These are phyloP conservation scores for Xylaria digitata DNA, from an alignment of 2,329 filamentous ascomycete species.

Conservation along the genomic window DNA sequence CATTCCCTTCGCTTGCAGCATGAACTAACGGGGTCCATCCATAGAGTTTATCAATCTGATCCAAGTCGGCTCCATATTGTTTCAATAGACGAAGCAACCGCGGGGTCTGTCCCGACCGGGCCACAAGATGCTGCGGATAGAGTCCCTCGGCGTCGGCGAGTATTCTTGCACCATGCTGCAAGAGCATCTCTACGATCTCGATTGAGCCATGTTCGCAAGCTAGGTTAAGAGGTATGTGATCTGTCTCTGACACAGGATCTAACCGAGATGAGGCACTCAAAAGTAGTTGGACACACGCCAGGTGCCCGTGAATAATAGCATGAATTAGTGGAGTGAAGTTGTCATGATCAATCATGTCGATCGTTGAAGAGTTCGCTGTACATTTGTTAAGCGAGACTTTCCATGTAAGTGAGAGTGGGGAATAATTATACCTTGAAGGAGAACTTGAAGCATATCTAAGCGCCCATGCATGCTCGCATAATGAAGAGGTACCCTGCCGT, in stretches of 20 bases:
- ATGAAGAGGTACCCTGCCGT: slow-evolving; percentile 91
- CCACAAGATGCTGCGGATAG: slow-evolving; percentile 96
- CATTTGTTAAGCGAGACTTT: slow-evolving; percentile 25
- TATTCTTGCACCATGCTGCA: slow-evolving; percentile 82
- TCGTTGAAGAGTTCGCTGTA: slow-evolving; percentile 75
- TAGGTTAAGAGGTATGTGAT: slow-evolving; percentile 93
- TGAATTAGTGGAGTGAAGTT: slow-evolving; percentile 97
- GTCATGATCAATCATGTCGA: slow-evolving; percentile 92
- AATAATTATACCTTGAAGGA: slow-evolving; percentile 69
- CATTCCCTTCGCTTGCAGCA: slow-evolving; percentile 94
- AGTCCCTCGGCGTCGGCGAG: slow-evolving; percentile 96
- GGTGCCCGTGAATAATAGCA: slow-evolving; percentile 87
- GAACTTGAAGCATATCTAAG: slow-evolving; percentile 80
- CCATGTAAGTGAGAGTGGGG: not conserved
- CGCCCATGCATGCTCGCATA: slow-evolving; percentile 97
- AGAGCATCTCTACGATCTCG: slow-evolving; percentile 83
- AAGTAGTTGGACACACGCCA: slow-evolving; percentile 82
- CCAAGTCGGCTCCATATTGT: slow-evolving; percentile 86
- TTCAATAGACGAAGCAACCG: slow-evolving; percentile 83
- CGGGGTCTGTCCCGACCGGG: slow-evolving; percentile 85
- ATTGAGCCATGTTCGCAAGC: slow-evolving; percentile 93
- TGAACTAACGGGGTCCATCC: slow-evolving; percentile 98
- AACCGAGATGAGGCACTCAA: slow-evolving; percentile 84
- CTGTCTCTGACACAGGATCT: slow-evolving; percentile 84
- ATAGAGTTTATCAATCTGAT: slow-evolving; percentile 95